Percentiles rank a stretch among this genome's conserved stretches.
These are phyloP conservation scores for Pichia rugopelliculosa DNA, from an alignment of 805 yeast genomes.

Conservation along the genomic window DNA sequence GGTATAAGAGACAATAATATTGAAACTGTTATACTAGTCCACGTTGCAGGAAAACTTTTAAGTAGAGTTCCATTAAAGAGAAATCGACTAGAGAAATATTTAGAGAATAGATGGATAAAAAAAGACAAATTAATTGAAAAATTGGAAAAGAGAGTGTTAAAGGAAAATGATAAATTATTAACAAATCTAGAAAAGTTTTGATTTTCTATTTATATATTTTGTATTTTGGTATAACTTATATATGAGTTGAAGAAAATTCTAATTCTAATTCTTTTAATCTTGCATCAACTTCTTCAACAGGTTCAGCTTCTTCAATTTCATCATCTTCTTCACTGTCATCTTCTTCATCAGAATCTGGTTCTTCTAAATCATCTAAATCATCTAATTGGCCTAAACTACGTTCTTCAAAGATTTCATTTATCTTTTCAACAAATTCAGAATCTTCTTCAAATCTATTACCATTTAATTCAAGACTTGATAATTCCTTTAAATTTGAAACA, in stretches of 20 bases:
- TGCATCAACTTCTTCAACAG: constrained; percentile 29
- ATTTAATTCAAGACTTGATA: constrained; percentile 71
- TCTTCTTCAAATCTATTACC: constrained; percentile 94
- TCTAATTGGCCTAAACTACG: constrained; percentile 80
- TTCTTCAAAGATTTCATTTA: constrained; percentile 55
- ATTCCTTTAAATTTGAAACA: constrained; percentile 46
- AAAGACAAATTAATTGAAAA: constrained; percentile 50
- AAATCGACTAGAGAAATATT: constrained; percentile 60
- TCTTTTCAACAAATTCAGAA: constrained; percentile 54
- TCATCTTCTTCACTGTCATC: constrained; percentile 44
- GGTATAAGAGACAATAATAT: constrained; percentile 27
- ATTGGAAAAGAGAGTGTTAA: constrained; percentile 25
- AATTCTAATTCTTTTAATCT: constrained; percentile 39
- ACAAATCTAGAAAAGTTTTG: neutral
- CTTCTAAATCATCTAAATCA: constrained; percentile 93
- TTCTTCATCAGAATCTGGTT: constrained; percentile 61
- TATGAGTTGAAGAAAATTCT: constrained; percentile 35
- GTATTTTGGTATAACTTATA: constrained; percentile 9
- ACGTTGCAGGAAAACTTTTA: constrained; percentile 40
- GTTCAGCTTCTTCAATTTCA: constrained; percentile 46
- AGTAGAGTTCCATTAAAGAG: constrained; percentile 45
- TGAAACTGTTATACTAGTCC: constrained; percentile 32
- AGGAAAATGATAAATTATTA: constrained; percentile 2
- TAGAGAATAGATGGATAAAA: constrained; percentile 64
- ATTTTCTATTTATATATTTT: neutral